Evolutionary conservation across 106 monocot species (phyloP).

Genomic region (Iris macrosiphon): DNA sequence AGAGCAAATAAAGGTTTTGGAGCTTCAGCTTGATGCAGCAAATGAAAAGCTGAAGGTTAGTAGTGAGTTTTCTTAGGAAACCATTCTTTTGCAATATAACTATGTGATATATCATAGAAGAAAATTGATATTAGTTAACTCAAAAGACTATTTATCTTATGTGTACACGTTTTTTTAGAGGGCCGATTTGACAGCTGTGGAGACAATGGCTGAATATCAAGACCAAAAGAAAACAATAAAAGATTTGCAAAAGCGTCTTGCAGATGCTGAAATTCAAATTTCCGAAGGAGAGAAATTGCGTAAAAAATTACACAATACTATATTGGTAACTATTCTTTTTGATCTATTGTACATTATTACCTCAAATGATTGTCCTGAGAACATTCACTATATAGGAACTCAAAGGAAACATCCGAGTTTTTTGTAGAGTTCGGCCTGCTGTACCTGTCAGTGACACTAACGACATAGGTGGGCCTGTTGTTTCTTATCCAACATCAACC

Average conservation of each 20-base stretch:
- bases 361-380: background rate
- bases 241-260: conserved; percentile 37
- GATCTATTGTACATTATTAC: background rate
- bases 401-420: conserved; percentile 85
- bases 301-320: conserved; percentile 82
- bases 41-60: conserved; percentile 64
- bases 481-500: conserved; percentile 63
- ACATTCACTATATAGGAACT: conserved; percentile 42
- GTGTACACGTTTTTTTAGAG: conserved; percentile 25
- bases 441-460: conserved; percentile 27
- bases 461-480: conserved; percentile 19
- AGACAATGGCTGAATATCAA: conserved; percentile 43
- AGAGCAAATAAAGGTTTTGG: conserved; percentile 41
- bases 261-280: conserved; percentile 48
- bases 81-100: background rate
- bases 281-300: conserved; percentile 56
- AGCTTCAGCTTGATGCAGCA: conserved; percentile 38
- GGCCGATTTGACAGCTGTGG: conserved; percentile 36
- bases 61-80: background rate
- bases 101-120: too few relatives aligned
- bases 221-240: conserved; percentile 26
- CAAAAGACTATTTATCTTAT: too few relatives aligned
- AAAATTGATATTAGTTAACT: too few relatives aligned
- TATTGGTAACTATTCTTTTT: conserved; percentile 41
- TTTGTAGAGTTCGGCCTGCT: conserved; percentile 74